These are phyloP conservation scores for Penicillium sp. DNA, from an alignment of 2,329 filamentous ascomycete genomes.

Conservation along the genomic window DNA sequence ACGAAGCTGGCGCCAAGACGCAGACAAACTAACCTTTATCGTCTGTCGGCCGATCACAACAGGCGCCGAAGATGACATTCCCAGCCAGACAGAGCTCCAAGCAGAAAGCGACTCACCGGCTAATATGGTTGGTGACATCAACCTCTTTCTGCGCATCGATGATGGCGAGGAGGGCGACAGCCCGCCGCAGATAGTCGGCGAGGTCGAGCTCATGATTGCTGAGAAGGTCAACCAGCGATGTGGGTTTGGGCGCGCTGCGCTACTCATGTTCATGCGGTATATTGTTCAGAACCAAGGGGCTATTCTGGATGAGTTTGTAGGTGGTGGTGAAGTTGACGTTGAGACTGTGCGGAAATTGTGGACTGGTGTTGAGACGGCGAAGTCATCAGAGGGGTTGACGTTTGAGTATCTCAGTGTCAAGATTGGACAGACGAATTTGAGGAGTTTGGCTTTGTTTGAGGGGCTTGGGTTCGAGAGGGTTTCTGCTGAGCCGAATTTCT, in stretches of 20 bases:
- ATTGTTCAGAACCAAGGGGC: constrained; percentile 52
- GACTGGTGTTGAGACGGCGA: constrained; percentile 5
- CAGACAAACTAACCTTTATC: constrained; percentile 92
- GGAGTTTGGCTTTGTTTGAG: constrained; percentile 61
- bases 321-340: constrained; percentile 11
- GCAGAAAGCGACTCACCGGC: constrained; percentile 52
- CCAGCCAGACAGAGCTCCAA: constrained; percentile 22
- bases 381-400: constrained; percentile 3
- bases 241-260: constrained; percentile 64
- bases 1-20: constrained; percentile 74
- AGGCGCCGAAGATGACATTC: not conserved
- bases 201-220: constrained; percentile 87
- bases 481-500: constrained; percentile 57
- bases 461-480: constrained; percentile 56
- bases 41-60: constrained; percentile 57
- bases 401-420: constrained; percentile 57
- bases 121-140: constrained; percentile 71
- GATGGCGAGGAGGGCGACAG: constrained; percentile 49
- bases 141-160: constrained; percentile 70
- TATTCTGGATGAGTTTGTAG: constrained; percentile 59
- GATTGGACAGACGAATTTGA: constrained; percentile 57
- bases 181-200: constrained; percentile 54
- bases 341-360: constrained; percentile 17
- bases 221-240: constrained; percentile 53
- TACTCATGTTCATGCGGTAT: constrained; percentile 69